Evolutionary conservation across 2,329 filamentous ascomycete species (phyloP).

Genomic region (Mycosphaerella sp.): DNA sequence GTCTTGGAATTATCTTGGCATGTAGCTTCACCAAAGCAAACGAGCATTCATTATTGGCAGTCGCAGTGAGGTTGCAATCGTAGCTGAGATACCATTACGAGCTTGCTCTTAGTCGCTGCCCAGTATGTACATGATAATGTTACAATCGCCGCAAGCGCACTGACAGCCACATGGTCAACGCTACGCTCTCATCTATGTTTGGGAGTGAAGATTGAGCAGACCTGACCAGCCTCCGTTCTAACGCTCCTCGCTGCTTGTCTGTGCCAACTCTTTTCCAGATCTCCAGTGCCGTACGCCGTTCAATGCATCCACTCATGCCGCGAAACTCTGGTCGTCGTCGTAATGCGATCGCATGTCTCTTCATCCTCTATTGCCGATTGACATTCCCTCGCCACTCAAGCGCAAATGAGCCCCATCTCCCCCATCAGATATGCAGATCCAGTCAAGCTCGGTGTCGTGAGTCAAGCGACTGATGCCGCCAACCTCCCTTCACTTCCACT

Average conservation of each 20-base stretch:
- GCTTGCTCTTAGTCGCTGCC: not conserved
- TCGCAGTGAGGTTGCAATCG: not conserved
- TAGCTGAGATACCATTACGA: not conserved
- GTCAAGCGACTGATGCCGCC: constrained; percentile 20
- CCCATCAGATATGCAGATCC: constrained; percentile 16
- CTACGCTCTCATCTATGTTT: constrained; percentile 2
- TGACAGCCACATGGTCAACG: not conserved
- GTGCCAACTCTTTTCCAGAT: not conserved
- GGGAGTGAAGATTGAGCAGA: constrained; percentile 13
- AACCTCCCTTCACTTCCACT: constrained; percentile 30
- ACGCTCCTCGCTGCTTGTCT: not conserved
- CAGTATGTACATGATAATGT: constrained; percentile 12
- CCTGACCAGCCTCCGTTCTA: not conserved
- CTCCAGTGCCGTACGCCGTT: constrained; percentile 1
- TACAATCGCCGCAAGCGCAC: not conserved
- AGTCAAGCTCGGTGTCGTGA: constrained; percentile 17
- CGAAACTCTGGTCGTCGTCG: constrained; percentile 1
- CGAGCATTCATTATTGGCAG: too few relatives aligned
- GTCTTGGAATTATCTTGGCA: too few relatives aligned
- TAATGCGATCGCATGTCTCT: not conserved
- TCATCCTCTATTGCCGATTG: constrained; percentile 3
- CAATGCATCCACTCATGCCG: constrained; percentile 5
- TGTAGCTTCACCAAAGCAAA: too few relatives aligned
- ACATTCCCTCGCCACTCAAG: constrained; percentile 4
- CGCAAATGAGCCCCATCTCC: constrained; percentile 9